Evolutionary conservation across 306 rosid species (phyloP).

Genomic region (Coriaria nepalensis): DNA sequence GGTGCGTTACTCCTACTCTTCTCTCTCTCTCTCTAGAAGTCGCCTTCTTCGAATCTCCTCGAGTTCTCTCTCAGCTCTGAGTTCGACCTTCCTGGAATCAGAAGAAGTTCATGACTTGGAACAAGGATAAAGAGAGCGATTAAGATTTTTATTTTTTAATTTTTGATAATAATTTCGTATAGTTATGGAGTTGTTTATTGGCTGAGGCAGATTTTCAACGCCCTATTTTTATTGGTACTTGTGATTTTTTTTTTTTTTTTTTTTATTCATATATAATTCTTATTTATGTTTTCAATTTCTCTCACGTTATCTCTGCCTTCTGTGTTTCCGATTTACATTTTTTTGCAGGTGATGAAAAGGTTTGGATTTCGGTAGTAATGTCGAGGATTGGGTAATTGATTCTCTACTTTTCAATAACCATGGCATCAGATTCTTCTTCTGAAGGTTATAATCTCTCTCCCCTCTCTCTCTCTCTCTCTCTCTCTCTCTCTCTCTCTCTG

Average conservation of each 20-base stretch:
- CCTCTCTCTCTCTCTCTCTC: neutral
- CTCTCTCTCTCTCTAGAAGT: conserved; percentile 20
- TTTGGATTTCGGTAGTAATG: conserved; percentile 44
- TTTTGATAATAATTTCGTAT: conserved; percentile 12
- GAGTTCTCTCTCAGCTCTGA: neutral
- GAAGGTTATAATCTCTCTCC: conserved; percentile 33
- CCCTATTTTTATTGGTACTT: conserved; percentile 40
- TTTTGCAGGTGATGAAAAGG: conserved; percentile 32
- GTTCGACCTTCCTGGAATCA: neutral
- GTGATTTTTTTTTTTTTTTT: conserved; percentile 28
- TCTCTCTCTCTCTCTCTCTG: conserved; percentile 1
- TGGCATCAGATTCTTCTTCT: conserved; percentile 58
- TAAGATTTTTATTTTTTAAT: conserved; percentile 11
- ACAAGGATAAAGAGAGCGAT: conserved; percentile 7
- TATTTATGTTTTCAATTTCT: neutral
- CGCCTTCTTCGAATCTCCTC: conserved; percentile 6
- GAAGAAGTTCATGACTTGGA: neutral
- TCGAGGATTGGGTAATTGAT: conserved; percentile 22
- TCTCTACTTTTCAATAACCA: conserved; percentile 26
- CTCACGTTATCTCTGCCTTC: conserved; percentile 3
- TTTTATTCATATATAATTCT: conserved; percentile 7
- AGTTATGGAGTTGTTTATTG: conserved; percentile 15
- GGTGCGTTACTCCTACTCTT: neutral
- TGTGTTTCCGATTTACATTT: conserved; percentile 4
- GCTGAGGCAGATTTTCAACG: conserved; percentile 29